Percentiles rank a stretch among this genome's conserved stretches.
Conservation (phyloP, 805 yeast species). For the Candida vartiovaarae region DNA sequence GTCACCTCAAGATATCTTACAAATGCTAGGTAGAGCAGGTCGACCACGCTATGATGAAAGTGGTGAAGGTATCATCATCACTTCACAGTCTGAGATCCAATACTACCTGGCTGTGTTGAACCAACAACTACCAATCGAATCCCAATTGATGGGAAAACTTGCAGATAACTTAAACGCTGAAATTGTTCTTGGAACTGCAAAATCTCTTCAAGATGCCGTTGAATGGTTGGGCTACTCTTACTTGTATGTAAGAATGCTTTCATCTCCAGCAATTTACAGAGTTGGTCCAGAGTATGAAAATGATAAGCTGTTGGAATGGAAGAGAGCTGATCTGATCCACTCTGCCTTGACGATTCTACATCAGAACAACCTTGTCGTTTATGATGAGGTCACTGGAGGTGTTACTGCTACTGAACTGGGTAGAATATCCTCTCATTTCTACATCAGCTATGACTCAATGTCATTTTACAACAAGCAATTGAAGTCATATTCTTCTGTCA, state of each 20-base stretch:
- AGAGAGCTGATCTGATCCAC: conserved; percentile 63
- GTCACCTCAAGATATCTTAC: conserved; percentile 92
- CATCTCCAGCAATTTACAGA: conserved; percentile 66
- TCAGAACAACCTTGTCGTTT: conserved; percentile 50
- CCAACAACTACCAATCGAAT: conserved; percentile 88
- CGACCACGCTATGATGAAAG: conserved; percentile 88
- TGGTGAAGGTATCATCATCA: conserved; percentile 92
- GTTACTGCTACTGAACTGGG: conserved; percentile 68
- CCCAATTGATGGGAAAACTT: conserved; percentile 65
- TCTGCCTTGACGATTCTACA: conserved; percentile 62
- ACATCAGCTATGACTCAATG: conserved; percentile 72
- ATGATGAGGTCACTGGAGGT: conserved; percentile 41
- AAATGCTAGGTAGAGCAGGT: conserved; percentile 98
- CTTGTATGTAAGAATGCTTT: conserved; percentile 68
- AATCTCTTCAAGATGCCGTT: conserved; percentile 55
- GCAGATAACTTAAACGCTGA: conserved; percentile 85
- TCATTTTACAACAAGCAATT: conserved; percentile 54
- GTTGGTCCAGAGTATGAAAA: conserved; percentile 59
- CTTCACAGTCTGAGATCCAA: conserved; percentile 78
- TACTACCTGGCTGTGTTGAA: conserved; percentile 86
- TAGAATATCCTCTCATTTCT: conserved; percentile 77
- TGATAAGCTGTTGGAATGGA: conserved; percentile 41
- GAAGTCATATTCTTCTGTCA: conserved; percentile 55
- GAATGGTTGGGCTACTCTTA: conserved; percentile 79
- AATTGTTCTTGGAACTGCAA: conserved; percentile 64